Base-by-base conservation (phyloP, 352 stramenopile genomes). In the Blastocystis sp. region DNA sequence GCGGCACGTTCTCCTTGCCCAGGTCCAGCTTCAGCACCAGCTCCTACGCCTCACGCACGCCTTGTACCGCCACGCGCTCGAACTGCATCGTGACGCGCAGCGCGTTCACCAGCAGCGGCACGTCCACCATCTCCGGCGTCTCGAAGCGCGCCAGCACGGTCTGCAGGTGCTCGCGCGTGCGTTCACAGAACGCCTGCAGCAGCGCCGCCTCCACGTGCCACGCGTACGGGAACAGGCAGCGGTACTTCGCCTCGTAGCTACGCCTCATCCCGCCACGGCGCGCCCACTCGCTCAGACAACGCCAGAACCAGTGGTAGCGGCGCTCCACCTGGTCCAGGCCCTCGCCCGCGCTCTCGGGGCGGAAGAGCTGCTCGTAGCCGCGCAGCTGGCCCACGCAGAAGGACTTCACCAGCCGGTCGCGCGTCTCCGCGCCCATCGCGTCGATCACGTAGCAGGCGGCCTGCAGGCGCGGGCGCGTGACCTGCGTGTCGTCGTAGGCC, bases 171-270 rank as follows among this genome's bases (percentile, higher is more conserved):
- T 71, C 76, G 9, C 93, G 91, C 19, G 94, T 97, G 45, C 90
- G 86, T 56, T 96, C 92, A 69, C 96, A 94, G 89, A 98, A 98
- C 59, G 91, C 91, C 66, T 96, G 92, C 64, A 94, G 96, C 70
- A 99, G 91, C 43, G 93, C 92, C 17, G 96, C 93, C 48, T 96
- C 92, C 77, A 99, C 93, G 88, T 95, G 94, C 97, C 97, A 99
- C 89, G 98, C 92, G 62, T 92, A 91, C 0, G 97, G 97, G 88
- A 99, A 98, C 11, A 98, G 93, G 53, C 91, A 90, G 66, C 95
- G 93, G 91, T 98, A 97, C 67, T 93, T 93, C 21, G 71, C 66
- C 66, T 34, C 28, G 28, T 34, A 34, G 28, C 28, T 34, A 34
- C 28, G 28, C 28, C 28, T 34, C 28, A 34, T 77, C 66, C 19